phyloP scores from a whole-genome alignment of 495 filamentous ascomycete genomes.

The Podospora fimiseda region DNA sequence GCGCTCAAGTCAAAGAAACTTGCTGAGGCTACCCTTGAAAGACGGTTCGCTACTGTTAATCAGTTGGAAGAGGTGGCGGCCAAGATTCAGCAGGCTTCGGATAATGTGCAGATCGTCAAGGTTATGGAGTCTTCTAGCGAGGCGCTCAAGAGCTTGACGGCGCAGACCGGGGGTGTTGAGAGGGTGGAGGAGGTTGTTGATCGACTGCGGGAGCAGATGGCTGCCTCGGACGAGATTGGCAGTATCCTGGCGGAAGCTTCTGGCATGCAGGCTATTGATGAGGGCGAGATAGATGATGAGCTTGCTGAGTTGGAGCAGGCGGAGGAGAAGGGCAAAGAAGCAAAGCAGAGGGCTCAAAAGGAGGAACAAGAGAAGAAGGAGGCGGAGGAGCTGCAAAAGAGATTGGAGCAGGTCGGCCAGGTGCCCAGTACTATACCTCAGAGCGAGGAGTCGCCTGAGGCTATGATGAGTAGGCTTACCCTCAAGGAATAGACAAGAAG shows the following conservation, averaged over 20 bases:
- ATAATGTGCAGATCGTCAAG: slow-evolving; percentile 70
- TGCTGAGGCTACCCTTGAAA: slow-evolving; percentile 61
- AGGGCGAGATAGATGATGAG: slow-evolving; percentile 83
- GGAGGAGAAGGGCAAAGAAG: slow-evolving; percentile 42
- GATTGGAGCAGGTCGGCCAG: slow-evolving; percentile 35
- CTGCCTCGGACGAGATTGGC: slow-evolving; percentile 73
- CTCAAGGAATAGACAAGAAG: slow-evolving; percentile 26
- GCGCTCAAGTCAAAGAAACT: slow-evolving; percentile 79
- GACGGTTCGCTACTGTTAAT: slow-evolving; percentile 60
- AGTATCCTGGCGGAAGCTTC: slow-evolving; percentile 60
- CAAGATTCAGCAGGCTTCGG: slow-evolving; percentile 77
- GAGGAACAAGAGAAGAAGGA: slow-evolving; percentile 25
- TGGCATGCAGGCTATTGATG: slow-evolving; percentile 55
- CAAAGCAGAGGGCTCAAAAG: slow-evolving; percentile 8
- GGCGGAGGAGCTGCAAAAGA: slow-evolving; percentile 25
- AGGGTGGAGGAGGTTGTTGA: slow-evolving; percentile 70
- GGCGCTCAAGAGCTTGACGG: slow-evolving; percentile 66
- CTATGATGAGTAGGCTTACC: slow-evolving; percentile 31
- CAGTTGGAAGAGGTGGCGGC: slow-evolving; percentile 76
- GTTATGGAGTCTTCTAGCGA: slow-evolving; percentile 73
- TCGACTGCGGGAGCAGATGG: slow-evolving; percentile 70
- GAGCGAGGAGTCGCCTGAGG: slow-evolving; percentile 17
- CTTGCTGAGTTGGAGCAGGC: slow-evolving; percentile 67
- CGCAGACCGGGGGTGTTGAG: slow-evolving; percentile 68
- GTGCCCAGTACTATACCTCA: slow-evolving; percentile 19